Conservation (phyloP, 208 protist species). For the Perkinsela sp. region DNA sequence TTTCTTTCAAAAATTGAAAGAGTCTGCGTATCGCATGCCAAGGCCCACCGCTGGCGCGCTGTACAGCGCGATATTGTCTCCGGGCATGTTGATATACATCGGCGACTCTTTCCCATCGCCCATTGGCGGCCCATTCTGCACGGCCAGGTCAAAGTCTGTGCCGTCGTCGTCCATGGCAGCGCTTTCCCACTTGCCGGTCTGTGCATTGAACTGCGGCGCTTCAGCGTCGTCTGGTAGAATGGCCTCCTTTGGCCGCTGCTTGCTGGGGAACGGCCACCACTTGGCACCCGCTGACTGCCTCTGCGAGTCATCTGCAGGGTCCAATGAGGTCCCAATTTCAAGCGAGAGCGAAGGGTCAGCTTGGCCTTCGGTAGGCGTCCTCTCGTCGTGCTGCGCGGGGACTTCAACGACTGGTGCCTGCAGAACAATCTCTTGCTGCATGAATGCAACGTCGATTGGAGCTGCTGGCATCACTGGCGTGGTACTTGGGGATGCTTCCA, state of each 20-base stretch:
- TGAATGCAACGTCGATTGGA: too few species aligned
- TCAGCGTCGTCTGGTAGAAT: background rate
- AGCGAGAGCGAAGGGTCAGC: background rate
- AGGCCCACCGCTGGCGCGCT: background rate
- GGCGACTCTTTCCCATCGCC: background rate
- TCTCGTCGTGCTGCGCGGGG: background rate
- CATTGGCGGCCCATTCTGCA: background rate
- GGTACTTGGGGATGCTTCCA: too few species aligned
- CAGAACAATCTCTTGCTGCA: background rate
- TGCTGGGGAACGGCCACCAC: background rate
- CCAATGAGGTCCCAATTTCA: background rate
- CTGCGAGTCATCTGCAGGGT: background rate
- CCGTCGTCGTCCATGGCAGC: background rate
- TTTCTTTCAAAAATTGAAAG: constrained; percentile 1
- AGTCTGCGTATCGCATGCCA: background rate
- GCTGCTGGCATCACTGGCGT: too few species aligned
- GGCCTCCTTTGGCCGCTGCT: background rate
- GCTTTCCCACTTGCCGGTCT: background rate
- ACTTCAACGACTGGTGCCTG: background rate
- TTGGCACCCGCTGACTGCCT: too few species aligned
- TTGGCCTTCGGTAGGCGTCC: background rate
- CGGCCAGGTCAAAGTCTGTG: background rate
- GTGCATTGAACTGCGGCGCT: background rate
- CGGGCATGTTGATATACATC: background rate
- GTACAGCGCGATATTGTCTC: background rate